These are phyloP conservation scores for Penstemon davidsonii DNA, from an alignment of 257 asterid genomes.

Conservation along the genomic window DNA sequence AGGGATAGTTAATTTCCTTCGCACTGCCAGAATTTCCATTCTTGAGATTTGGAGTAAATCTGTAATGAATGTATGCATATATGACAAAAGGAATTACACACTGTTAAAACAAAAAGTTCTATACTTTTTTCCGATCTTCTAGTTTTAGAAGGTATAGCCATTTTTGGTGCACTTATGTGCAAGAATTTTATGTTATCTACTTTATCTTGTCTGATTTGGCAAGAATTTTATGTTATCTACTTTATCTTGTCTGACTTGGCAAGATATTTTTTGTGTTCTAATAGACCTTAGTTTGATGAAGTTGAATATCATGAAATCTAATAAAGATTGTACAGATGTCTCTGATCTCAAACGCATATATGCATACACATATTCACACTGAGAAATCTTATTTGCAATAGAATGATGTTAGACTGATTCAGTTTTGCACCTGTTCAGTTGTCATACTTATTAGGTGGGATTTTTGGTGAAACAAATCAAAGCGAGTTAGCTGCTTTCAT, in stretches of 20 bases:
- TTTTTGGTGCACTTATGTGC: background rate
- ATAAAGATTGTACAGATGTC: background rate
- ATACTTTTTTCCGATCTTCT: background rate
- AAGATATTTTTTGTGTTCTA: too few relatives aligned
- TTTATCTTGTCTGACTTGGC: background rate
- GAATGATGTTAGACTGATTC: slow-evolving; percentile 27
- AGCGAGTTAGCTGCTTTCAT: slow-evolving; percentile 89
- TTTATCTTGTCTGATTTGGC: too few relatives aligned
- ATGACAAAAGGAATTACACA: too few relatives aligned
- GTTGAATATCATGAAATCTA: background rate
- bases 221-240: too few relatives aligned
- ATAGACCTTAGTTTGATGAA: background rate
- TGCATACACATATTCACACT: slow-evolving; percentile 4
- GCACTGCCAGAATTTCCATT: background rate
- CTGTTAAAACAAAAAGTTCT: background rate
- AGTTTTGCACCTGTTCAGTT: slow-evolving; percentile 33
- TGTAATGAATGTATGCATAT: background rate
- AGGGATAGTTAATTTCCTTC: background rate
- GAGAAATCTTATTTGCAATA: slow-evolving; percentile 9
- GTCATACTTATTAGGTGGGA: slow-evolving; percentile 56
- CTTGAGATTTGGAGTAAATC: background rate
- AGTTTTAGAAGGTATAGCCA: background rate
- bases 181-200: slow-evolving; percentile 7
- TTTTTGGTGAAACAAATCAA: slow-evolving; percentile 83
- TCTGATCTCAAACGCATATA: background rate